Percentiles rank a stretch among this genome's conserved stretches.
phyloP scores from a whole-genome alignment of 192 early-diverging fungal species.

The Powellomyces hirtus region DNA sequence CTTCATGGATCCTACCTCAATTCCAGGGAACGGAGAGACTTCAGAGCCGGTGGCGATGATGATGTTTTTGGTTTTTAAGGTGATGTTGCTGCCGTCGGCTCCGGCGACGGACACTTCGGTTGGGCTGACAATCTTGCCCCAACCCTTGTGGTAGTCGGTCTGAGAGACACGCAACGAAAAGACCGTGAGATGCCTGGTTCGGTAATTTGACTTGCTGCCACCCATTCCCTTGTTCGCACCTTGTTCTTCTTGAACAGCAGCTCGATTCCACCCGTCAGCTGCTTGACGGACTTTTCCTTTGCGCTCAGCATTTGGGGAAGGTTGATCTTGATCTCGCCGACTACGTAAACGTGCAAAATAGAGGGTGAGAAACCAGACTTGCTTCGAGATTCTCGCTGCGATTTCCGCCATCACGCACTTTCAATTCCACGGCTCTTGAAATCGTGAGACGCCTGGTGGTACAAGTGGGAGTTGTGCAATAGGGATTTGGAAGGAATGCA shows the following conservation, averaged over 20 bases:
- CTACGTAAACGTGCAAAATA: conserved; percentile 41
- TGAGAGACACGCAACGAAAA: too few relatives aligned
- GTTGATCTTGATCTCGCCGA: conserved; percentile 79
- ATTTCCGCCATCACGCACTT: conserved; percentile 38
- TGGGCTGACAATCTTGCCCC: conserved; percentile 74
- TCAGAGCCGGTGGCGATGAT: conserved; percentile 99
- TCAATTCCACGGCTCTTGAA: conserved; percentile 93
- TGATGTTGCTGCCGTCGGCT: conserved; percentile 69
- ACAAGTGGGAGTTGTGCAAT: conserved; percentile 97
- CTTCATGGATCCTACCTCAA: conserved; percentile 71
- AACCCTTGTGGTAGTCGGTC: conserved; percentile 88
- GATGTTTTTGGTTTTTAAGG: conserved; percentile 89
- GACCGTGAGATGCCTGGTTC: too few relatives aligned
- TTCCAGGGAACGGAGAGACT: conserved; percentile 86
- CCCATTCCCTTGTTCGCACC: too few relatives aligned
- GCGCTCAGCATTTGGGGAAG: conserved; percentile 84
- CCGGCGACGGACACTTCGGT: conserved; percentile 81
- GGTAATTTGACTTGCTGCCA: too few relatives aligned
- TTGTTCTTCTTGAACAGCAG: conserved; percentile 97
- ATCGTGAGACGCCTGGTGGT: conserved; percentile 89
- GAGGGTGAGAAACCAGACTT: too few relatives aligned
- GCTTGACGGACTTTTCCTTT: conserved; percentile 84
- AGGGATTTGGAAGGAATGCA: conserved; percentile 99
- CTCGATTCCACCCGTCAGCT: conserved; percentile 91
- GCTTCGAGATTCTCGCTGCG: not conserved